Conservation (phyloP, 1,139 yeast genomes). For the Saccharomyces hybrid region DNA sequence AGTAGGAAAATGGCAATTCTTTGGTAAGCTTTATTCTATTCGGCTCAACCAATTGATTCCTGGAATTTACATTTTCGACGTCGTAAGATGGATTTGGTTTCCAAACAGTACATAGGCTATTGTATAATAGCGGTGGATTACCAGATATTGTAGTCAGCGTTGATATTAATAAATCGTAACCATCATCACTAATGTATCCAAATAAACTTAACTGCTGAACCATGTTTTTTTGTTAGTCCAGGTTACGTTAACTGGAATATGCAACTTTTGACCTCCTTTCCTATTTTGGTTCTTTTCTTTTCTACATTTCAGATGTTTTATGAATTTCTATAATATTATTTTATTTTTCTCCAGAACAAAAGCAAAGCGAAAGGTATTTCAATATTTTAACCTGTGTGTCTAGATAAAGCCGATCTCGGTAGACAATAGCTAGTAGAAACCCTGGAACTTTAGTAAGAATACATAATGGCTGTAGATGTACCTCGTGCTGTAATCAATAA, state of each 20-base stretch:
- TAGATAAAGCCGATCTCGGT: neutral
- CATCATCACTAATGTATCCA: slow-evolving; percentile 28
- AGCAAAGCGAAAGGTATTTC: neutral
- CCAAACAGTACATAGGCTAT: slow-evolving; percentile 29
- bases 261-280: neutral
- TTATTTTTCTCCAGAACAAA: neutral
- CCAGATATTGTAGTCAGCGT: slow-evolving; percentile 34
- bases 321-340: neutral
- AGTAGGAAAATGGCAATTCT: slow-evolving; percentile 18
- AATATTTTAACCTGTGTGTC: neutral
- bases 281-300: neutral
- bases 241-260: neutral
- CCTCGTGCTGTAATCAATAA: slow-evolving; percentile 51
- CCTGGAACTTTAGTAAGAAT: neutral
- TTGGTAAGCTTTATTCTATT: slow-evolving; percentile 26
- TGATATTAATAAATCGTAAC: slow-evolving; percentile 29
- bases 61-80: slow-evolving; percentile 23
- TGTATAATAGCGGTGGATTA: slow-evolving; percentile 27
- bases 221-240: slow-evolving; percentile 21
- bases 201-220: slow-evolving; percentile 35
- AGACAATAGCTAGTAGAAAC: neutral
- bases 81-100: slow-evolving; percentile 30
- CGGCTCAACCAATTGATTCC: slow-evolving; percentile 29
- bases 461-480: slow-evolving; percentile 50
- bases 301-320: neutral